Evolutionary conservation across 148 eudicot genomes (phyloP), one percentile per base, ranked within the genome.

Genomic region (Oxyria digyna): DNA sequence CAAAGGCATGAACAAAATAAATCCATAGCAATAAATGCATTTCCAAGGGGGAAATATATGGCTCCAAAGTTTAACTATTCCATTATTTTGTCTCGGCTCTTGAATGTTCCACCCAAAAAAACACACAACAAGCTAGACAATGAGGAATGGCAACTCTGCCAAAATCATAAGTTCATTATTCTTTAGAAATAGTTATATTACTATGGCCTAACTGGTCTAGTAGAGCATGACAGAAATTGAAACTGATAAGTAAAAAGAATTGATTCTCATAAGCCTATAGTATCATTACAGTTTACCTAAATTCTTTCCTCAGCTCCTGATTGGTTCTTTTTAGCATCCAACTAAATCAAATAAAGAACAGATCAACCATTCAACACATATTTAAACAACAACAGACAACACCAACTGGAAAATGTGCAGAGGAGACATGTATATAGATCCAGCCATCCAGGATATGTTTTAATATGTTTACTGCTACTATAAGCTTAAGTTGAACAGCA

Each of bases 331-430:
- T 3, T 45, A 14, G 49, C 18, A 45, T 20, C 6, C 49, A 45
- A 45, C 49, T 45, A n/a, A 50, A 59, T 27, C 65, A 29, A 59
- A 59, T 59, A 27, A 59, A 59, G 3, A n/a, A n/a, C 63, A 24
- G 37, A 59, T 27, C 65, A 59, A 15, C 37, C 37, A 29, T 29
- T 29, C 65, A 57, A 52, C 13, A 24, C 27, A 10, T n/a, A n/a
- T 50, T 50, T 23, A 50, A 50, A 50, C 14, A 18, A 50, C n/a
- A n/a, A 50, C 10, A 57, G 27, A 57, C 52, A 59, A 59, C 27
- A 29, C 65, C 27, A 59, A 59, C 65, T 59, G 65, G 65, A 29
- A 59, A 59, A 57, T 29, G 14, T 57, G 37, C 64, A 57, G 35
- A 57, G 24, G 27, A 50, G 59, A 50, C 59, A 50, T 50, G 59